These are phyloP conservation scores for Neolentinus lepideus DNA, from an alignment of 1,284 basidiomycete genomes.

Conservation along the genomic window DNA sequence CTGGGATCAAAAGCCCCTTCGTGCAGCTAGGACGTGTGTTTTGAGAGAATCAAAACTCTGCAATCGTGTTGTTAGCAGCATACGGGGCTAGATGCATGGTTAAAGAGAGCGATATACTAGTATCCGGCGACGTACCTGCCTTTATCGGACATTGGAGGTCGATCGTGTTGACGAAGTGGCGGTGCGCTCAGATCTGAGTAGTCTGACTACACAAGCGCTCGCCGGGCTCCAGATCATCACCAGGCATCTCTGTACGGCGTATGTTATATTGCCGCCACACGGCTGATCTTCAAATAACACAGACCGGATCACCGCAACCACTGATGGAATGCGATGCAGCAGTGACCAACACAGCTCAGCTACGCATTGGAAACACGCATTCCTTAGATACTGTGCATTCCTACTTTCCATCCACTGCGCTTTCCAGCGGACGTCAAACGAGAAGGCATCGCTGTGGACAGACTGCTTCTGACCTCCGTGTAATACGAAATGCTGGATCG, in stretches of 20 bases:
- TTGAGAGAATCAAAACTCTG: no score
- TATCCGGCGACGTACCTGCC: neutral
- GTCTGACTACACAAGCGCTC: neutral
- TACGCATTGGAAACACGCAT: no score
- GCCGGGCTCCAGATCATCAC: neutral
- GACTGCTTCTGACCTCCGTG: no score
- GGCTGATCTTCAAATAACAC: neutral
- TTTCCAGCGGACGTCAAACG: no score
- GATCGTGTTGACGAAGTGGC: neutral
- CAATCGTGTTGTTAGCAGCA: neutral
- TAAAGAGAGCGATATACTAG: neutral
- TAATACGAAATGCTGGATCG: no score
- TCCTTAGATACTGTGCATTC: no score
- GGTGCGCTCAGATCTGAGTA: neutral
- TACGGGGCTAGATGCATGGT: neutral
- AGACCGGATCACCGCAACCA: no score
- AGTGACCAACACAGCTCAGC: no score
- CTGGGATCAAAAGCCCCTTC: neutral
- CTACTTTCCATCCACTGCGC: no score
- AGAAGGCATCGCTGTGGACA: no score
- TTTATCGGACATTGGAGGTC: neutral
- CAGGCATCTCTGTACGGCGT: neutral
- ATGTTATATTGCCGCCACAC: neutral
- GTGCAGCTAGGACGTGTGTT: no score
- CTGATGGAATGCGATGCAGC: no score